Percentiles rank a stretch among this genome's conserved stretches.
Conservation (phyloP, 176 grass and related monocot species). For the Oryza glumipatula region DNA sequence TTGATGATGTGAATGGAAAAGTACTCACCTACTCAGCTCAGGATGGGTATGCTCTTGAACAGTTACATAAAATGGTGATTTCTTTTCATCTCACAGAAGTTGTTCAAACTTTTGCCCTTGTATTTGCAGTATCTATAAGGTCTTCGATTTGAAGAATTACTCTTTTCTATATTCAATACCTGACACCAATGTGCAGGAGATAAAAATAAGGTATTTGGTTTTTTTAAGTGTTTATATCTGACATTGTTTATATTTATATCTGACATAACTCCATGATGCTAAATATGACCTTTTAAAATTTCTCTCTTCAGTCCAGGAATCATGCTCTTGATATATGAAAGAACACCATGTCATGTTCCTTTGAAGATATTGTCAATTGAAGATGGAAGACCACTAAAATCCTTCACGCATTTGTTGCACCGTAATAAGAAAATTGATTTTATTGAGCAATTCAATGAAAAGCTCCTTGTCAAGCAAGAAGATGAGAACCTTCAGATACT, state of each 20-base stretch:
- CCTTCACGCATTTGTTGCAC: slow-evolving; percentile 87
- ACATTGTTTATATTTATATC: neutral
- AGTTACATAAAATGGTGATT: neutral
- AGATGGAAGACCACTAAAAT: slow-evolving; percentile 89
- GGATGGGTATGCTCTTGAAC: slow-evolving; percentile 62
- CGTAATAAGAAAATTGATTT: slow-evolving; percentile 97
- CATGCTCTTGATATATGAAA: slow-evolving; percentile 96
- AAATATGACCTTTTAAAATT: slow-evolving; percentile 22
- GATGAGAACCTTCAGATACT: slow-evolving; percentile 95
- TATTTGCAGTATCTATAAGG: slow-evolving; percentile 86
- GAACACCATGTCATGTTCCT: slow-evolving; percentile 77
- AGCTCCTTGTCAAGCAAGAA: slow-evolving; percentile 97
- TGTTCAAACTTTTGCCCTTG: slow-evolving; percentile 24
- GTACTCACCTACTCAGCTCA: slow-evolving; percentile 90
- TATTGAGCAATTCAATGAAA: slow-evolving; percentile 96
- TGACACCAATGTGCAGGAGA: slow-evolving; percentile 91
- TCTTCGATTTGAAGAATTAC: slow-evolving; percentile 97
- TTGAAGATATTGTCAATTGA: slow-evolving; percentile 98
- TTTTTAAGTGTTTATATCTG: neutral
- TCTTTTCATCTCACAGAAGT: neutral
- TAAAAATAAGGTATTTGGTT: slow-evolving; percentile 81
- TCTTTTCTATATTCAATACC: slow-evolving; percentile 85
- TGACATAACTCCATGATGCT: neutral
- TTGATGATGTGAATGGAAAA: slow-evolving; percentile 98
- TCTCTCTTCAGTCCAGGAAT: slow-evolving; percentile 80